Conservation (phyloP, 768 basidiomycete species). For the Tephrocybe rancida region DNA sequence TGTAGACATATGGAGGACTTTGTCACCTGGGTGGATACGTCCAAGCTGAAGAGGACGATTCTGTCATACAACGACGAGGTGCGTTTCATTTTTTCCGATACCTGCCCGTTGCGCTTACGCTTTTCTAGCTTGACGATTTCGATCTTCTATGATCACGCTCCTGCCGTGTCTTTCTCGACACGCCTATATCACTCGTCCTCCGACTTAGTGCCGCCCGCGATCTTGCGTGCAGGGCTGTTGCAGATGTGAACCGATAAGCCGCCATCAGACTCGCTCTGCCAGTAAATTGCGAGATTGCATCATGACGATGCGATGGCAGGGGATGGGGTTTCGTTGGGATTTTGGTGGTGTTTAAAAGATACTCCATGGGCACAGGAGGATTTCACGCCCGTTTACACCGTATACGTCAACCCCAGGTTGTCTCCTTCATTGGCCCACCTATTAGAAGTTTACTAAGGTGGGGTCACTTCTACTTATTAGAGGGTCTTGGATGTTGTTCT, state of each 20-base stretch:
- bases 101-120: constrained; percentile 11
- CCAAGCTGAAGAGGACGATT: constrained; percentile 94
- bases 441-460: no score
- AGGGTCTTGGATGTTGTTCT: no score
- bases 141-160: constrained; percentile 63
- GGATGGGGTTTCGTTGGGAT: background rate
- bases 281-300: background rate
- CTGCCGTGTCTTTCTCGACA: background rate
- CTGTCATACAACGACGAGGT: constrained; percentile 98
- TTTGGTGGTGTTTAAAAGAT: background rate
- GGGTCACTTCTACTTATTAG: no score
- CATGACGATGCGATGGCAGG: background rate
- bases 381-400: background rate
- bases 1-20: constrained; percentile 96
- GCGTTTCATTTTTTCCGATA: constrained; percentile 2
- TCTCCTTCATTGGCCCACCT: background rate
- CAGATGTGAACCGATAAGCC: background rate
- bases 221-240: background rate
- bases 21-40: constrained; percentile 98
- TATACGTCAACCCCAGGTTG: background rate
- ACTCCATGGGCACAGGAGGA: constrained; percentile 2
- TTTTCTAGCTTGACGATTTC: constrained; percentile 87
- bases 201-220: constrained; percentile 5
- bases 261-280: background rate
- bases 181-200: background rate